phyloP scores from a whole-genome alignment of 441 rosid genomes.

The Theobroma grandiflorum region DNA sequence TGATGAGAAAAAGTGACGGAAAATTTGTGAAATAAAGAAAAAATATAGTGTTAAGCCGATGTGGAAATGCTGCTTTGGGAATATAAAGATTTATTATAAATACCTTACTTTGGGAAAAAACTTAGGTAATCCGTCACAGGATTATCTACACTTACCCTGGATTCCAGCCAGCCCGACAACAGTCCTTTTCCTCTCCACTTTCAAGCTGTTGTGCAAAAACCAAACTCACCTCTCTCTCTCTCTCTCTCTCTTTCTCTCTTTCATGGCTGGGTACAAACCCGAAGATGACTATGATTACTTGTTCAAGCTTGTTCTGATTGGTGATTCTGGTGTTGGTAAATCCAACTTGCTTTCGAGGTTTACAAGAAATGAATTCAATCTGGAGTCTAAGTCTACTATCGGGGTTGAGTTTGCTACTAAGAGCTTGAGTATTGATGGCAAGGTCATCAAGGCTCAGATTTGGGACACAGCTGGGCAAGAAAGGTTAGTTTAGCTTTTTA shows the following conservation, averaged over 20 bases:
- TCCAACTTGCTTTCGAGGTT: slow-evolving; percentile 63
- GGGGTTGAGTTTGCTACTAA: slow-evolving; percentile 72
- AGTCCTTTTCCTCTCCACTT: background rate
- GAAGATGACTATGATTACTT: slow-evolving; percentile 69
- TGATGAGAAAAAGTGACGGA: too few species aligned
- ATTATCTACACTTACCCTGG: background rate
- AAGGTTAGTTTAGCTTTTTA: slow-evolving; percentile 37
- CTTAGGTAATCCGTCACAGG: too few species aligned
- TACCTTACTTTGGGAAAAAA: background rate
- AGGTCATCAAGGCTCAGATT: slow-evolving; percentile 74
- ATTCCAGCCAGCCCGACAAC: slow-evolving; percentile 9
- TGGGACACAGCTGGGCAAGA: slow-evolving; percentile 84
- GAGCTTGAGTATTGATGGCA: slow-evolving; percentile 50
- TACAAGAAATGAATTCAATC: slow-evolving; percentile 64
- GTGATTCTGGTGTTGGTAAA: slow-evolving; percentile 69
- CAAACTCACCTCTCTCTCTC: background rate
- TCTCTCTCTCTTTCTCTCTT: background rate
- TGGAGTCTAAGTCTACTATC: slow-evolving; percentile 74
- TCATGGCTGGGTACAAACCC: slow-evolving; percentile 55
- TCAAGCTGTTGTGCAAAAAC: background rate
- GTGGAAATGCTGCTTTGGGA: background rate
- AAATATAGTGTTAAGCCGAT: too few species aligned
- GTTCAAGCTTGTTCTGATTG: slow-evolving; percentile 70
- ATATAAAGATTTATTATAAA: too few species aligned
- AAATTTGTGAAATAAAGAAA: too few species aligned